These are phyloP conservation scores for Ceriops zippeliana DNA, from an alignment of 345 rosid species.

Conservation along the genomic window DNA sequence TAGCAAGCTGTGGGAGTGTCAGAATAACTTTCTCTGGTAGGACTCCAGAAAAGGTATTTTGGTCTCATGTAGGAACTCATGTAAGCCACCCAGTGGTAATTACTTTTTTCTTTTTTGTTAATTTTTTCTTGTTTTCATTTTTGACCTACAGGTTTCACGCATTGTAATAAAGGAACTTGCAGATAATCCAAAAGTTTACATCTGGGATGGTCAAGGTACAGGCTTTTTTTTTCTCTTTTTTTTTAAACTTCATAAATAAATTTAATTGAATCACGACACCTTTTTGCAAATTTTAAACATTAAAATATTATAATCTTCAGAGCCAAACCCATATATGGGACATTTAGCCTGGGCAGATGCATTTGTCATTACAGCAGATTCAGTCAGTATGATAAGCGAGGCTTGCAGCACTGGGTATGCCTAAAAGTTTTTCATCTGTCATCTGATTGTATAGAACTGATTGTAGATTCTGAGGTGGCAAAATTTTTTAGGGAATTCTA, in stretches of 20 bases:
- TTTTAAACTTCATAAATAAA: neutral
- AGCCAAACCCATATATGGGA: conserved; percentile 87
- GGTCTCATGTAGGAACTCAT: conserved; percentile 10
- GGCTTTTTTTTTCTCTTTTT: neutral
- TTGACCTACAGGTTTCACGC: conserved; percentile 51
- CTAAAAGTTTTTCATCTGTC: conserved; percentile 4
- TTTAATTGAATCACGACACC: conserved; percentile 1
- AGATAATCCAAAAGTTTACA: conserved; percentile 72
- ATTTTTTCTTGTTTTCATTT: neutral
- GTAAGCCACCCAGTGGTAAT: neutral
- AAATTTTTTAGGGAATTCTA: conserved; percentile 6
- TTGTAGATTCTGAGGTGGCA: neutral
- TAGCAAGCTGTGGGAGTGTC: conserved; percentile 74
- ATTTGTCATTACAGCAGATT: conserved; percentile 90
- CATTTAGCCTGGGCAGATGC: conserved; percentile 99
- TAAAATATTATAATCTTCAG: conserved; percentile 39
- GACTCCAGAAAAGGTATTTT: conserved; percentile 78
- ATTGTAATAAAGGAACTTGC: conserved; percentile 63
- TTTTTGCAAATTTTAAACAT: conserved; percentile 13
- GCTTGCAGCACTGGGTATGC: conserved; percentile 96
- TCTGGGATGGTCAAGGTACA: conserved; percentile 92
- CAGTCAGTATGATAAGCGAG: conserved; percentile 89
- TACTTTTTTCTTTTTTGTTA: neutral
- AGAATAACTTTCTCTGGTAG: conserved; percentile 75
- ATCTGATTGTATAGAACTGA: conserved; percentile 4